phyloP scores from a whole-genome alignment of 2,329 filamentous ascomycete genomes.

The Simplicillium aogashimaense region DNA sequence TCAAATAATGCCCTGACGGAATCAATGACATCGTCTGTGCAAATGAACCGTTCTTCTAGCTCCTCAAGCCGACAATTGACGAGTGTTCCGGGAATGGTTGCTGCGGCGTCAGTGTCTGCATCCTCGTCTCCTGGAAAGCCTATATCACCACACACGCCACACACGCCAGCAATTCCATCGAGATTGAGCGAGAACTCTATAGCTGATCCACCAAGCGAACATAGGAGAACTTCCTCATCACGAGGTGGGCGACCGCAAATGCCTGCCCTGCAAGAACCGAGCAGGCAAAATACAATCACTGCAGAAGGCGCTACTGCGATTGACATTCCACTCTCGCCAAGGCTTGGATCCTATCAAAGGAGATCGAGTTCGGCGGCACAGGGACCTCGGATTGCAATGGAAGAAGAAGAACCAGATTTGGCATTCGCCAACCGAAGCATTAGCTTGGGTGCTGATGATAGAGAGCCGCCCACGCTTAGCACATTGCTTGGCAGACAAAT shows the following conservation, averaged over 20 bases:
- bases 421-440: conserved; percentile 57
- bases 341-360: conserved; percentile 43
- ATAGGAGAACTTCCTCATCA: conserved; percentile 16
- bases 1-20: conserved; percentile 84
- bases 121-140: conserved; percentile 88
- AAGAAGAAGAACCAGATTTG: conserved; percentile 52
- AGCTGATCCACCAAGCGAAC: conserved; percentile 21
- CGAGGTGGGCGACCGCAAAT: conserved; percentile 16
- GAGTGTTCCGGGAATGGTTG: conserved; percentile 54
- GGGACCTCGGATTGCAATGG: conserved; percentile 41
- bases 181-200: conserved; percentile 88
- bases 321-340: conserved; percentile 63
- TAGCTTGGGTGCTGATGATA: conserved; percentile 56
- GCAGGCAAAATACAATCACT: conserved; percentile 28
- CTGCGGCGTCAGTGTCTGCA: conserved; percentile 68
- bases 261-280: conserved; percentile 17
- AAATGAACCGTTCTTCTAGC: conserved; percentile 73
- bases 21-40: conserved; percentile 82
- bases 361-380: conserved; percentile 63
- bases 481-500: conserved; percentile 42
- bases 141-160: conserved; percentile 79
- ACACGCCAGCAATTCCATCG: conserved; percentile 88
- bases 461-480: conserved; percentile 56
- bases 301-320: conserved; percentile 54
- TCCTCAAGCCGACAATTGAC: conserved; percentile 55